Base-by-base conservation (phyloP, 306 rosid species). In the barrel medic (Medicago truncatula) region DNA sequence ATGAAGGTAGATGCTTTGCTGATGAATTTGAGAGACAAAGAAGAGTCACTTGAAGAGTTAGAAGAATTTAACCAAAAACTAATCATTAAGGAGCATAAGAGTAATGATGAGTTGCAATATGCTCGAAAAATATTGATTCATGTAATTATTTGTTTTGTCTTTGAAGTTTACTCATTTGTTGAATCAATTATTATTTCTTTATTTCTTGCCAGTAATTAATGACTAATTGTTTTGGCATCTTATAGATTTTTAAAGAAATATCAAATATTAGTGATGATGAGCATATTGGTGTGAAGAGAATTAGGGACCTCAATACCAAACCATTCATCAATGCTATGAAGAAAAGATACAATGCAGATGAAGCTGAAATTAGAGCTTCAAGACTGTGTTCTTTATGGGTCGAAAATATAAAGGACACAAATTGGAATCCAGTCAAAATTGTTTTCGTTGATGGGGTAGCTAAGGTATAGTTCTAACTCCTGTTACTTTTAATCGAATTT, bases 391-490 rank as follows among this genome's bases (percentile, higher is more conserved):
- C 96, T 3, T 23, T 89, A 72, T 95, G 97, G 98, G 87, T 73
- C 71, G 95, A 90, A 74, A 86, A 88, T 84, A 77, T 95, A 1
- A 92, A 82, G 86, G 97, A 94, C 69, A 90, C 96, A 34, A 91
- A 86, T 17, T 92, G 98, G 98, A 96, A 92, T 81, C 97, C 98
- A 13, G 85, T 92, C 76, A 88, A 78, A 83, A 75, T 89, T 76
- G 74, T 67, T 67, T 34, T 17, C 1, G 72, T 82, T 36, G 86
- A 82, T 1, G 98, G 84, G 63, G 65, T 74, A 60, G 66, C 69
- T 23, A 75, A 78, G 96, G 96, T 23, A 23, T 23, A 23, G 2
- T 23, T 23, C 2, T n/a, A n/a, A n/a, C n/a, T 23, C 28, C 2
- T 23, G 28, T 41, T 41, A 41, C 47, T 41, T 41, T 41, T 41